Evolutionary conservation across 1,284 basidiomycete genomes (phyloP), one percentile per base, ranked within the genome.

Genomic region (Leccinum glutinopallens): DNA sequence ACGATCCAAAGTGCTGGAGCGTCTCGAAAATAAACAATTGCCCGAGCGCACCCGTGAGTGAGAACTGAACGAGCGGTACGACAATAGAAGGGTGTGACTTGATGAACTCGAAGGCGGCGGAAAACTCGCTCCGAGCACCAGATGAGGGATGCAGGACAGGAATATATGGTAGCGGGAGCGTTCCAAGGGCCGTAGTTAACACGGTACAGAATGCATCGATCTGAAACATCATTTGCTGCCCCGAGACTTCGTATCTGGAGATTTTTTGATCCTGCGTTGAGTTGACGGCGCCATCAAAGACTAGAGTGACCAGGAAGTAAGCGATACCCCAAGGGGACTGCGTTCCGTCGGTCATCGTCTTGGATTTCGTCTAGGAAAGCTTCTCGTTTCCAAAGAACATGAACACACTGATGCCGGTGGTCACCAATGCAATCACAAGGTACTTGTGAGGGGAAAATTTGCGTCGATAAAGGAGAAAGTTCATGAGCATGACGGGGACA

Each of bases 181-280:
- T 76, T 12, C 90, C 87, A 41, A 95, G 83, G 41, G 86, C 75
- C 5, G 84, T 79, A 8, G 89, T 88, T 66, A 95, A 77, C 46
- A 87, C 58, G 2, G 93, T 92, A 75, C 90, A 90, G 78, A 95
- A 90, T 35, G 90, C 73, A 76, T 97, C 97, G 78, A 98, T 98
- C 87, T 90, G 97, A 75, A 99, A 90, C 97, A 99, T 99, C 96
- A 99, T 98, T 76, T 99, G 97, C 76, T 97, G 96, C 4, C 97
- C 97, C 0, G 90, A 88, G 22, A 96, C 87, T 49, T 85, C 84
- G 78, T 89, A 87, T 25, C 83, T 80, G 46, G 87, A 81, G 77
- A 99, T 99, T 67, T 99, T 92, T 79, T 98, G 93, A 77, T 99
- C 97, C 78, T 99, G 97, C 2, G 96, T 98, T n/a, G 94, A 94